Evolutionary conservation across 2,329 filamentous ascomycete species (phyloP).

Genomic region (Trichoderma afroharzianum): DNA sequence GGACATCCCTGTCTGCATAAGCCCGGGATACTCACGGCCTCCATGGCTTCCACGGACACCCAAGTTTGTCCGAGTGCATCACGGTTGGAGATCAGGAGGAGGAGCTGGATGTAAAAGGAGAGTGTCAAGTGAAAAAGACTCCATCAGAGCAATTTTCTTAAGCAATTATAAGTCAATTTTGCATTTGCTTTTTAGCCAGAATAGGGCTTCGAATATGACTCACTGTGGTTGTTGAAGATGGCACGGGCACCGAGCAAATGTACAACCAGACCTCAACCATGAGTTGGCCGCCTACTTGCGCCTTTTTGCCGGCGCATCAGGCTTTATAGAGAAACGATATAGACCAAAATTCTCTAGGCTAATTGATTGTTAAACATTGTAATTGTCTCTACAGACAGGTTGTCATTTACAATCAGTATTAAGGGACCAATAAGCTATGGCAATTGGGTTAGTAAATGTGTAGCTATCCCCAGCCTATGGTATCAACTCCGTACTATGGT

Average conservation of each 20-base stretch:
- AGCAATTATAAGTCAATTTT: not conserved
- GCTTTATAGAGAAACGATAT: not conserved
- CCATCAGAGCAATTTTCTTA: not conserved
- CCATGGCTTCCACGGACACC: not conserved
- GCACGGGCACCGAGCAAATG: too few species aligned
- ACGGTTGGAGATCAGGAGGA: not conserved
- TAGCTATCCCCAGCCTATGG: not conserved
- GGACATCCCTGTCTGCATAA: conserved; percentile 8
- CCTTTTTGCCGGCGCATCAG: not conserved
- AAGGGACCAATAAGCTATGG: not conserved
- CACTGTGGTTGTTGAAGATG: not conserved
- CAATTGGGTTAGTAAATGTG: not conserved
- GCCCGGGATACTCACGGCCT: not conserved
- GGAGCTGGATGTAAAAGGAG: not conserved
- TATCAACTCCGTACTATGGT: not conserved
- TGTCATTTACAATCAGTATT: too few species aligned
- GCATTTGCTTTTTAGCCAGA: not conserved
- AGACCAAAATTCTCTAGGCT: not conserved
- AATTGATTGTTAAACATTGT: rapidly evolving
- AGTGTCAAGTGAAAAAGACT: not conserved
- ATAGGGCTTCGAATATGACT: not conserved
- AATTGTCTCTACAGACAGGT: not conserved
- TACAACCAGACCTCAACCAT: too few species aligned
- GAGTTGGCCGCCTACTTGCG: not conserved
- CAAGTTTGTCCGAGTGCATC: not conserved